These are phyloP conservation scores for Myriosclerotinia duriaeana DNA, from an alignment of 2,329 filamentous ascomycete genomes.

Conservation along the genomic window DNA sequence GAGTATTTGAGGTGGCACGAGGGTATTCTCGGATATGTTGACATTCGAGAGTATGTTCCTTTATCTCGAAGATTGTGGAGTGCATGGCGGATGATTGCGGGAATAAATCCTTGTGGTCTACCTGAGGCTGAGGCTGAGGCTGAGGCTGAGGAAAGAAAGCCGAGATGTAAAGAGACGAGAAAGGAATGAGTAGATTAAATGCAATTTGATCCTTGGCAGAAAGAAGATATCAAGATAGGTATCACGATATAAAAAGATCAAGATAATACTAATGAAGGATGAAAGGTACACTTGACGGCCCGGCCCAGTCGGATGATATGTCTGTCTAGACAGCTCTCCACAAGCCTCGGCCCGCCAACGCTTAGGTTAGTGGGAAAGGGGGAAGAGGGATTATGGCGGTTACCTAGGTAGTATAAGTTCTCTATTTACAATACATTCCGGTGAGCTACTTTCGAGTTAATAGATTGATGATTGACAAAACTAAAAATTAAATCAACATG, in stretches of 20 bases:
- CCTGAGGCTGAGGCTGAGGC: too few species aligned
- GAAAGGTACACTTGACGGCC: neutral
- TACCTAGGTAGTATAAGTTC: too few species aligned
- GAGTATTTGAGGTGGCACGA: slow-evolving; percentile 66
- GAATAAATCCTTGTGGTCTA: neutral
- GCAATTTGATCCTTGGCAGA: neutral
- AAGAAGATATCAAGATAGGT: neutral
- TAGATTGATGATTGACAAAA: too few species aligned
- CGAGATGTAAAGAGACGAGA: too few species aligned
- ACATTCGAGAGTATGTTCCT: slow-evolving; percentile 70
- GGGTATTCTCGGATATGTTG: slow-evolving; percentile 83
- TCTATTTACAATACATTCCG: neutral
- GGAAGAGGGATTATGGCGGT: neutral
- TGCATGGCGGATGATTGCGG: slow-evolving; percentile 6
- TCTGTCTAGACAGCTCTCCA: neutral
- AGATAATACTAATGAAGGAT: neutral
- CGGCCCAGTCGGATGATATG: neutral
- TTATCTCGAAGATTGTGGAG: slow-evolving; percentile 57
- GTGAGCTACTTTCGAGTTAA: too few species aligned
- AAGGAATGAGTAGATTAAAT: neutral
- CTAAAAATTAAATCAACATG: too few species aligned
- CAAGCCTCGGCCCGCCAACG: slow-evolving; percentile 11
- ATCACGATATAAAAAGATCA: neutral
- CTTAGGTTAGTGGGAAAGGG: slow-evolving; percentile 10
- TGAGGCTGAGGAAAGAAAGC: too few species aligned